A percentile compares a stretch with the other conserved stretches of the same genome.
Conservation (phyloP, 257 asterid genomes). For the Agastache rugosa region DNA sequence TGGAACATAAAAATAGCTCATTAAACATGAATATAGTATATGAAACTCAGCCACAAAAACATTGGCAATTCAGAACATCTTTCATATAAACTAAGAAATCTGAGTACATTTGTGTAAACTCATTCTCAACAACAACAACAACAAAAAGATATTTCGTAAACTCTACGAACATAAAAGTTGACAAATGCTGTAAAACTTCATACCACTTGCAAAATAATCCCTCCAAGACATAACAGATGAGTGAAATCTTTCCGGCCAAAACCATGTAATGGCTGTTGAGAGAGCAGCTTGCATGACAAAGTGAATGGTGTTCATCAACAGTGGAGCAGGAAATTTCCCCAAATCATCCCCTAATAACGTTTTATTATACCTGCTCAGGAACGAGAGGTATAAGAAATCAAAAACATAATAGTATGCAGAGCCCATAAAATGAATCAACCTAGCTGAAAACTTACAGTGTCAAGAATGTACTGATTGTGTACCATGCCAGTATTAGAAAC, state of each 20-base stretch:
- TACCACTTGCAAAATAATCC: constrained; percentile 64
- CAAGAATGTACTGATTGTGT: constrained; percentile 85
- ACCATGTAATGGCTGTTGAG: constrained; percentile 78
- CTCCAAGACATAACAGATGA: constrained; percentile 83
- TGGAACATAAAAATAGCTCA: neutral
- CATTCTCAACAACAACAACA: no score
- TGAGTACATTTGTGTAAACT: constrained; percentile 1
- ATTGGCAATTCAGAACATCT: neutral
- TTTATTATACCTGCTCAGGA: constrained; percentile 76
- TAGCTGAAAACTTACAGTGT: constrained; percentile 68
- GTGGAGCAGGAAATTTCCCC: constrained; percentile 95
- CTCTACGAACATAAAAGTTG: neutral
- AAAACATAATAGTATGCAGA: constrained; percentile 13
- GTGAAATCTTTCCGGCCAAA: constrained; percentile 76
- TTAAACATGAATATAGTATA: neutral
- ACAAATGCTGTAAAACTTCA: neutral
- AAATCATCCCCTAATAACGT: constrained; percentile 86
- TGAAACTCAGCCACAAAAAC: constrained; percentile 3
- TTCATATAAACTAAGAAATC: neutral
- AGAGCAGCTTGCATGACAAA: constrained; percentile 91
- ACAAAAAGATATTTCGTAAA: neutral
- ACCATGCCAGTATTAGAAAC: constrained; percentile 81
- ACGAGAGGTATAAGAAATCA: constrained; percentile 9
- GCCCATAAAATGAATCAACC: neutral
- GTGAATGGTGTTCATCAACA: constrained; percentile 90